Evolutionary conservation across 2,329 filamentous ascomycete genomes (phyloP).

Genomic region (Cercospora zeina): DNA sequence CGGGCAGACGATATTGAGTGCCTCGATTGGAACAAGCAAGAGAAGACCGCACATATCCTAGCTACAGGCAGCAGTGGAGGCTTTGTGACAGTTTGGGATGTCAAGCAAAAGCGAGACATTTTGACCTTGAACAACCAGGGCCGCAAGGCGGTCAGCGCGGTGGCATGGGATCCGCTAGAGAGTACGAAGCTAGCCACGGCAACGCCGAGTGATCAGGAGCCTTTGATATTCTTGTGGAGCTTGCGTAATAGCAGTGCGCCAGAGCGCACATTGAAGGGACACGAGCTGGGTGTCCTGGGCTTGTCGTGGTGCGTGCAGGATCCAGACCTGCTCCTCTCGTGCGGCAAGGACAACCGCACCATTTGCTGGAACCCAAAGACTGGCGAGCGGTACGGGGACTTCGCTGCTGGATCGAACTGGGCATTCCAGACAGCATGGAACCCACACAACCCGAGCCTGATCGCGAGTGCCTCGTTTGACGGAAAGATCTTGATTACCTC

Average conservation of each 20-base stretch:
- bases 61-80: constrained; percentile 91
- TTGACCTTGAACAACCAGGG: constrained; percentile 87
- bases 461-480: constrained; percentile 94
- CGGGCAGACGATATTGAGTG: constrained; percentile 94
- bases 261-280: constrained; percentile 82
- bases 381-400: constrained; percentile 83
- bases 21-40: constrained; percentile 86
- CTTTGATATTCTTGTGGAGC: constrained; percentile 91
- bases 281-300: constrained; percentile 89
- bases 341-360: constrained; percentile 93
- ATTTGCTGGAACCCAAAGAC: constrained; percentile 96
- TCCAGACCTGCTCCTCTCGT: constrained; percentile 82
- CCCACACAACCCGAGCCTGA: constrained; percentile 85
- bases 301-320: constrained; percentile 95
- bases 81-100: constrained; percentile 97
- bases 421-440: constrained; percentile 95
- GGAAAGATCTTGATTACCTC: constrained; percentile 94
- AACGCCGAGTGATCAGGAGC: constrained; percentile 83
- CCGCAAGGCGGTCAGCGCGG: constrained; percentile 88
- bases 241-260: constrained; percentile 93
- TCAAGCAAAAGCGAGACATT: constrained; percentile 97
- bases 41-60: constrained; percentile 90
- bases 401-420: constrained; percentile 98
- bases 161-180: constrained; percentile 94
- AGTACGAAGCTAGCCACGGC: constrained; percentile 91